phyloP scores from a whole-genome alignment of 495 filamentous ascomycete genomes.

The Chaetomium tenue region DNA sequence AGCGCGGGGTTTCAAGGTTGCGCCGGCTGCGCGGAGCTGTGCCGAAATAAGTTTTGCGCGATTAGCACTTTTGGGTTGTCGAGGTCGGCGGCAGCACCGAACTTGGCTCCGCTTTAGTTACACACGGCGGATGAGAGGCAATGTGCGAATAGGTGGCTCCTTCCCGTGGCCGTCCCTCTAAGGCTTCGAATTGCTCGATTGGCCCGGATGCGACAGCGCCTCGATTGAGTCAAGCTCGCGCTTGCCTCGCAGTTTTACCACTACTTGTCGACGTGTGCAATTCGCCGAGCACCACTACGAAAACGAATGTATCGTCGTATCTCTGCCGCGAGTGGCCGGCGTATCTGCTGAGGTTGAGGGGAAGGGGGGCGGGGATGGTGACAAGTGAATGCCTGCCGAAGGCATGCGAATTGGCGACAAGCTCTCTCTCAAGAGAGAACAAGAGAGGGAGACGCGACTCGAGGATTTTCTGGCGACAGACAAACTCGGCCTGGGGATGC shows the following conservation, averaged over 20 bases:
- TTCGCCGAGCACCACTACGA: neutral
- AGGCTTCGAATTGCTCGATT: neutral
- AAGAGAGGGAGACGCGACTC: neutral
- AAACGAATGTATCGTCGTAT: neutral
- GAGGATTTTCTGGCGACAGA: neutral
- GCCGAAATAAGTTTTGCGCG: neutral
- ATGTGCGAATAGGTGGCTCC: neutral
- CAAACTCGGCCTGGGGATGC: neutral
- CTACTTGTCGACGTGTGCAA: neutral
- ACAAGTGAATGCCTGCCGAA: neutral
- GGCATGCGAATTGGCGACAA: conserved; percentile 3
- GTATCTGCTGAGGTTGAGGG: neutral
- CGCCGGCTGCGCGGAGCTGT: neutral
- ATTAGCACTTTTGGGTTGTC: neutral
- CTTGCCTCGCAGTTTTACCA: conserved; percentile 6
- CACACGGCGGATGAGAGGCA: neutral
- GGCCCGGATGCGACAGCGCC: neutral
- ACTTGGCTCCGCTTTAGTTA: neutral
- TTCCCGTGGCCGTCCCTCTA: neutral
- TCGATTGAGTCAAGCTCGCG: neutral
- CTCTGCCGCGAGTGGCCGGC: neutral
- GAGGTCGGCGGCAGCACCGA: neutral
- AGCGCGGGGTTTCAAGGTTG: neutral
- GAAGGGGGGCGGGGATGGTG: neutral
- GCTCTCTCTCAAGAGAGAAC: neutral